Percentiles rank a stretch among this genome's conserved stretches.
These are phyloP conservation scores for Strigomonas galati DNA, from an alignment of 208 protist genomes.

Conservation along the genomic window DNA sequence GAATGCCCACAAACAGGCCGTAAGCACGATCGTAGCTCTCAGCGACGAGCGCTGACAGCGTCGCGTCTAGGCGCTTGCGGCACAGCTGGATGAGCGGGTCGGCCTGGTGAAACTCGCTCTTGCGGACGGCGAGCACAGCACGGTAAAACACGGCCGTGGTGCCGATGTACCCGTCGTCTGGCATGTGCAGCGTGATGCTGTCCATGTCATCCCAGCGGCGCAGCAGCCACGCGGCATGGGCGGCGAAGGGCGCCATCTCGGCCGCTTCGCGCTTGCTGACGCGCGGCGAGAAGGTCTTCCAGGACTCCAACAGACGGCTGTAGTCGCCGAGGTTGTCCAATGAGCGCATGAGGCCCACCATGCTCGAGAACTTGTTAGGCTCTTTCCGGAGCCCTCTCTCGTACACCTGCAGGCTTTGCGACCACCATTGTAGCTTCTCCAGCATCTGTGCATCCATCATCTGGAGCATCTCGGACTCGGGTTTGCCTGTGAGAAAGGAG, in stretches of 20 bases:
- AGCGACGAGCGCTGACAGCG: constrained; percentile 94
- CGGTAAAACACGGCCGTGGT: constrained; percentile 92
- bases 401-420: constrained; percentile 93
- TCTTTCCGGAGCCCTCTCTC: constrained; percentile 76
- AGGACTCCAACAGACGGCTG: constrained; percentile 78
- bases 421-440: constrained; percentile 98
- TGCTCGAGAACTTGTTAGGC: constrained; percentile 81
- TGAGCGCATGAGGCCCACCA: constrained; percentile 96
- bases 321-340: constrained; percentile 96
- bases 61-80: constrained; percentile 91
- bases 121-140: constrained; percentile 72
- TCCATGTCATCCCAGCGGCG: constrained; percentile 92
- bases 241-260: constrained; percentile 92
- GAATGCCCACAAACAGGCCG: constrained; percentile 94
- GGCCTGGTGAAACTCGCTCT: constrained; percentile 76
- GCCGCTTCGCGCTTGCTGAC: constrained; percentile 68
- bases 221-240: constrained; percentile 96
- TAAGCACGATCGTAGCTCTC: constrained; percentile 99
- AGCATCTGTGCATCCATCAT: constrained; percentile 91
- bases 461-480: constrained; percentile 57
- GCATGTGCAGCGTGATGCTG: constrained; percentile 86
- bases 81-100: constrained; percentile 90
- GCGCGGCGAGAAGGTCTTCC: constrained; percentile 56
- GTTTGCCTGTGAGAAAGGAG: constrained; percentile 69
- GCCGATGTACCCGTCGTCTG: constrained; percentile 86